Evolutionary conservation across 2,329 filamentous ascomycete genomes (phyloP).

Genomic region (Sporothrix inflata): DNA sequence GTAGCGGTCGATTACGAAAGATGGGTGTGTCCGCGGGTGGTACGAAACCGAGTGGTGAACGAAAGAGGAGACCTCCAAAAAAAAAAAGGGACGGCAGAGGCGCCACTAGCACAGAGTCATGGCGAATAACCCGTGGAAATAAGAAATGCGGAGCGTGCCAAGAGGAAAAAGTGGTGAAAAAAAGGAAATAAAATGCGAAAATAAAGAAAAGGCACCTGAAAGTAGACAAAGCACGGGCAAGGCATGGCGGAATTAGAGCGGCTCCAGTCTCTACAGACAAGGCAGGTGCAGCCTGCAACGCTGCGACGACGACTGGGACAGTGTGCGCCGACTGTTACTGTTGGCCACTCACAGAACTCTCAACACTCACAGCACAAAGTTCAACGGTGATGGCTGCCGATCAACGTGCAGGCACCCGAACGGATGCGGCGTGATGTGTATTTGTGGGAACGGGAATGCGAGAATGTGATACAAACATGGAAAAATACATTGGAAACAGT

Average conservation of each 20-base stretch:
- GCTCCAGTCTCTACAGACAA: background rate
- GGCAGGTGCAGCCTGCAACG: constrained; percentile 6
- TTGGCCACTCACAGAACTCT: background rate
- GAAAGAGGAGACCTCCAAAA: background rate
- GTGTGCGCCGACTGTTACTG: background rate
- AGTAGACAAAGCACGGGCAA: background rate
- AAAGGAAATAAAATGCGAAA: constrained; percentile 17
- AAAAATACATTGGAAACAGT: background rate
- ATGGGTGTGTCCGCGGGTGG: background rate
- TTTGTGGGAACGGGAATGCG: background rate
- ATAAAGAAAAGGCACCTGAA: background rate
- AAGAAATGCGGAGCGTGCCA: background rate
- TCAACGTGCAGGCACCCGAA: constrained; percentile 9
- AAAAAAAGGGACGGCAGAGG: background rate
- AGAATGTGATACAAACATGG: background rate
- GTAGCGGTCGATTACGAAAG: background rate
- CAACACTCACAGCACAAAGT: background rate
- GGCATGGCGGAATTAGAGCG: background rate
- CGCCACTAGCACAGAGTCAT: background rate
- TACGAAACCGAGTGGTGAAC: background rate
- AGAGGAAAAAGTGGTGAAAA: background rate
- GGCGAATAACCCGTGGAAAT: constrained; percentile 18
- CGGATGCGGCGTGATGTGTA: background rate
- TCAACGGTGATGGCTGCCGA: background rate
- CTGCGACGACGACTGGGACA: background rate